These are phyloP conservation scores for Codiaeum variegatum DNA, from an alignment of 441 rosid genomes.

Conservation along the genomic window DNA sequence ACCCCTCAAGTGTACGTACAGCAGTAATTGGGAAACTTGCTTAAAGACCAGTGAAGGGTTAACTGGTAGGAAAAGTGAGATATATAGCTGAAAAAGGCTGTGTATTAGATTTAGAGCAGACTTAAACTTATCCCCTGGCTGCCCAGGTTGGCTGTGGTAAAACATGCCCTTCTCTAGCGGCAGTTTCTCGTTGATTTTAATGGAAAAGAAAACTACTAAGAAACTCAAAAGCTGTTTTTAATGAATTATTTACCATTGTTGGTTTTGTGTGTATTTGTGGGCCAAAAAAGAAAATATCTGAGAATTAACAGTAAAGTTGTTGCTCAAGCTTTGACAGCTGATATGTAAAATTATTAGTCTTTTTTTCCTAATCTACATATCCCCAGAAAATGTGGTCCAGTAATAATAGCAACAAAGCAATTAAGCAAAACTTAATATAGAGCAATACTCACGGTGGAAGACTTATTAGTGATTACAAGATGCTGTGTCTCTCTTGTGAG, in stretches of 20 bases:
- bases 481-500: too few species aligned
- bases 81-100: constrained; percentile 37
- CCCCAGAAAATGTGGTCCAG: too few species aligned
- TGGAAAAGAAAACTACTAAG: constrained; percentile 23
- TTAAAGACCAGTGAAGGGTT: constrained; percentile 26
- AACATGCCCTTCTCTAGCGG: constrained; percentile 97
- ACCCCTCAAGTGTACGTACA: constrained; percentile 43
- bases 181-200: constrained; percentile 57
- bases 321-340: neutral
- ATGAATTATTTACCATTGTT: constrained; percentile 19
- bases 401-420: too few species aligned
- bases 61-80: constrained; percentile 28
- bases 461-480: too few species aligned
- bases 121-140: constrained; percentile 45
- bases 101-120: constrained; percentile 52
- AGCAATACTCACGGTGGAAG: too few species aligned
- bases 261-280: constrained; percentile 28
- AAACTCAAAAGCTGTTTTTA: constrained; percentile 27
- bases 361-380: too few species aligned
- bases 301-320: neutral
- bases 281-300: constrained; percentile 15
- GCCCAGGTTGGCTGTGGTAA: constrained; percentile 94
- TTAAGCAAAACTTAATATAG: too few species aligned
- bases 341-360: neutral
- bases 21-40: constrained; percentile 31